A percentile compares a stretch with the other conserved stretches of the same genome.
phyloP scores from a whole-genome alignment of 441 rosid genomes.

The Dalechampia spathulata region DNA sequence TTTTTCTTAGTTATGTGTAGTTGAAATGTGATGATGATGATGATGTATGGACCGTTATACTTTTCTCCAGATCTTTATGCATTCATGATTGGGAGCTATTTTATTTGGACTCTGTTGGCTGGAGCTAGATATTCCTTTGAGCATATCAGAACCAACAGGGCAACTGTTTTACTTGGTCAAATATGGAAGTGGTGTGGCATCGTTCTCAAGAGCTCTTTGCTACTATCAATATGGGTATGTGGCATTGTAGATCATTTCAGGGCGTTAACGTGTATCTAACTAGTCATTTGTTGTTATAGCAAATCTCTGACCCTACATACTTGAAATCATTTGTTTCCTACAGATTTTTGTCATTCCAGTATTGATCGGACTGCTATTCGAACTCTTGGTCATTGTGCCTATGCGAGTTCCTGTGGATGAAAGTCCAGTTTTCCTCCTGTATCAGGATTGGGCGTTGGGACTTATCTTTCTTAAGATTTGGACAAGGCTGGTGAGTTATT shows the following conservation, averaged over 20 bases:
- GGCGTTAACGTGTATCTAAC: neutral
- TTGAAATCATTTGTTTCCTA: constrained; percentile 2
- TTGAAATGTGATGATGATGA: no score
- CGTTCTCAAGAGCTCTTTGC: constrained; percentile 66
- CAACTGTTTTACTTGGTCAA: constrained; percentile 51
- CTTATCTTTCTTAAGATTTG: constrained; percentile 94
- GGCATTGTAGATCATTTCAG: neutral
- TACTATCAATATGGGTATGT: constrained; percentile 86
- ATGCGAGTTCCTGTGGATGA: constrained; percentile 99
- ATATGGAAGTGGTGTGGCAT: constrained; percentile 86
- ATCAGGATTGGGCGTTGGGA: constrained; percentile 99
- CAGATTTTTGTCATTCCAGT: constrained; percentile 90
- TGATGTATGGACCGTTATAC: no score
- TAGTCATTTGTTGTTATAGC: neutral
- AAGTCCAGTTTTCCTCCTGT: constrained; percentile 93
- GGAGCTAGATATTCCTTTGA: constrained; percentile 78
- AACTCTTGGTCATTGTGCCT: constrained; percentile 95
- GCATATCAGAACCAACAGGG: constrained; percentile 65
- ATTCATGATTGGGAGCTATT: constrained; percentile 87
- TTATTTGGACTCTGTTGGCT: constrained; percentile 77
- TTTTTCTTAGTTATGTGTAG: neutral
- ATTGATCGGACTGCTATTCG: constrained; percentile 84
- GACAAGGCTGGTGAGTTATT: constrained; percentile 73
- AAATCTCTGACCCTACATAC: constrained; percentile 1
- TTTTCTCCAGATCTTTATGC: constrained; percentile 66